Base-by-base conservation (phyloP, 352 stramenopile genomes). In the Globisporangium heterothallicum region DNA sequence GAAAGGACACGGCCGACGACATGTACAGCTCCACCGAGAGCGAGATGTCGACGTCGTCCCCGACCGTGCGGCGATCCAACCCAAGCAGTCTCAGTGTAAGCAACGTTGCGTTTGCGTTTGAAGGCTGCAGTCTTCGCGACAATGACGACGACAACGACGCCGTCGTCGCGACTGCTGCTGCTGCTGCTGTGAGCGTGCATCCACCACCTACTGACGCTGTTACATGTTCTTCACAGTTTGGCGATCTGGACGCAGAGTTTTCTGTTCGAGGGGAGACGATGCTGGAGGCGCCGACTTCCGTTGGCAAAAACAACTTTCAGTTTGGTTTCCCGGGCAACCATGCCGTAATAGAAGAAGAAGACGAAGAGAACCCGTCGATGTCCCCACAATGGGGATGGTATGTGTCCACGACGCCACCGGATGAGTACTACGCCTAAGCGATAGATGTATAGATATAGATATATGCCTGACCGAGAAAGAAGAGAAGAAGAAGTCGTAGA, bases 371-470 rank as follows among this genome's bases (percentile, higher is more conserved):
- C 27, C 60, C 67, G 34, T 63, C 60, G 12, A 58, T 61, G 8
- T 91, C 80, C 8, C 80, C 80, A 1, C 77, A 88, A 38, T 91
- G 80, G 80, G 80, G 80, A 24, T 91, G 80, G 80, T 91, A 91
- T 52, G 80, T 91, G 30, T 91, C 80, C 22, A 88, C 72, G 16
- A 91, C 80, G 5, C 80, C 80, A 3, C 80, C 80, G 16, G 78
- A 88, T 29, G 80, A 91, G 43, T 73, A 86, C 54, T 88, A 88
- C 56, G 40, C 59, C 8, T 74, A 60, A 54, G 18, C 71, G 41
- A 30, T 16, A n/a, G n/a, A n/a, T n/a, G n/a, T n/a, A n/a, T n/a
- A n/a, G n/a, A n/a, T n/a, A n/a, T n/a, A n/a, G n/a, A n/a, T n/a
- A n/a, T n/a, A n/a, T n/a, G n/a, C n/a, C n/a, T n/a, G n/a, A n/a